Evolutionary conservation across 2,329 filamentous ascomycete genomes (phyloP).

Genomic region (Chaetomium globosum): DNA sequence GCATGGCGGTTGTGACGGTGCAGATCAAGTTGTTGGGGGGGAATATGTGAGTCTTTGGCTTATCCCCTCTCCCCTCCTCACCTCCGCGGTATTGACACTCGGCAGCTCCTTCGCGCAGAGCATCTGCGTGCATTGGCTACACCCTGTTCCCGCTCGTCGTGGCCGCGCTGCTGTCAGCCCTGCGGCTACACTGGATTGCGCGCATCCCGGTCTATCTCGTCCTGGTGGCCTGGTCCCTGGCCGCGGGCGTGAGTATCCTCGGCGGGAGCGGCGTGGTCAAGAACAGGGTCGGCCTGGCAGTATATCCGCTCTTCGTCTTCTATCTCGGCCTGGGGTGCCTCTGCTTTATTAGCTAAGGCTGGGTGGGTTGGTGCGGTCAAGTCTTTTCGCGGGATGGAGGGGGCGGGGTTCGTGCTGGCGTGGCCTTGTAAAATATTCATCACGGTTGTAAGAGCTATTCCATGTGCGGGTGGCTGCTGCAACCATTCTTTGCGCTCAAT

Average conservation of each 20-base stretch:
- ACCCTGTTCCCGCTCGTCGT: conserved; percentile 96
- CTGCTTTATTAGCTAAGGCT: conserved; percentile 85
- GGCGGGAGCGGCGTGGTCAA: conserved; percentile 94
- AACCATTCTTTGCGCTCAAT: background rate
- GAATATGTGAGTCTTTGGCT: conserved; percentile 75
- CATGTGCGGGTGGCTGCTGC: background rate
- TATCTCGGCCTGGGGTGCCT: conserved; percentile 91
- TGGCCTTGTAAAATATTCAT: conserved; percentile 26
- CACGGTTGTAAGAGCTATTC: conserved; percentile 1
- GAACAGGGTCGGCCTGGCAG: conserved; percentile 89
- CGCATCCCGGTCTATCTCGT: conserved; percentile 89
- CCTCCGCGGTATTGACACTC: conserved; percentile 37
- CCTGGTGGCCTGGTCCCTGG: conserved; percentile 88
- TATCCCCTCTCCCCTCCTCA: conserved; percentile 37
- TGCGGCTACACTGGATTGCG: conserved; percentile 76
- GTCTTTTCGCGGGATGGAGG: background rate
- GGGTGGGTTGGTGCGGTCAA: background rate
- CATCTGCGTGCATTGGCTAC: conserved; percentile 96
- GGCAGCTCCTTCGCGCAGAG: conserved; percentile 93
- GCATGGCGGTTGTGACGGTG: conserved; percentile 92
- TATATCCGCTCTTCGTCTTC: conserved; percentile 94
- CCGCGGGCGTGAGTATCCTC: conserved; percentile 92
- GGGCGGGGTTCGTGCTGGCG: background rate
- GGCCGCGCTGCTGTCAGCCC: conserved; percentile 82
- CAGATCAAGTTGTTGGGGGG: conserved; percentile 96